Evolutionary conservation across 441 rosid genomes (phyloP).

Genomic region (Populus hybrid): DNA sequence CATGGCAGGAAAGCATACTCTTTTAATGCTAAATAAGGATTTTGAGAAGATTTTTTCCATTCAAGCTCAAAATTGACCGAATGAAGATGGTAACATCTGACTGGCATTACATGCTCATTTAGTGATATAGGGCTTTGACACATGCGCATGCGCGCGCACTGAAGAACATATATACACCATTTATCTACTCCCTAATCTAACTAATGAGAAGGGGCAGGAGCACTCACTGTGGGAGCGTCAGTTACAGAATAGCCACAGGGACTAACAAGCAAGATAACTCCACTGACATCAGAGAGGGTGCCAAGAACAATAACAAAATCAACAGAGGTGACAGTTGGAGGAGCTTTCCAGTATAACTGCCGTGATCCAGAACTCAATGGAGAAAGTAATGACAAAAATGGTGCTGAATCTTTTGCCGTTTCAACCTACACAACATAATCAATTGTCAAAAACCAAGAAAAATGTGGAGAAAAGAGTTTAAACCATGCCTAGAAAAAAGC

Average conservation of each 20-base stretch:
- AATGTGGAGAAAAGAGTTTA: neutral
- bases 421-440: constrained; percentile 57
- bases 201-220: constrained; percentile 14
- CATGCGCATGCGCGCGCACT: neutral
- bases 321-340: constrained; percentile 52
- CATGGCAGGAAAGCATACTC: neutral
- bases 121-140: neutral
- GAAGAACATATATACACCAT: neutral
- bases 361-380: constrained; percentile 57
- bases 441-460: constrained; percentile 16
- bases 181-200: constrained; percentile 6
- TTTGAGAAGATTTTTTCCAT: neutral
- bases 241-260: constrained; percentile 90
- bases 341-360: constrained; percentile 86
- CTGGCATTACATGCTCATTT: neutral
- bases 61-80: neutral
- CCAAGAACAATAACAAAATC: constrained; percentile 75
- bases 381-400: constrained; percentile 71
- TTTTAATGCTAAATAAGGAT: neutral
- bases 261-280: constrained; percentile 81
- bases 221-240: constrained; percentile 79
- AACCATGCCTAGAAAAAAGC: neutral
- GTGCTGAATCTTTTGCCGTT: constrained; percentile 83
- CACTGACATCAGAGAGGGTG: constrained; percentile 76
- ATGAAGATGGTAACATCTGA: neutral